Conservation (phyloP, 163 green algal genomes). For the Coccomyxa subellipsoidea region DNA sequence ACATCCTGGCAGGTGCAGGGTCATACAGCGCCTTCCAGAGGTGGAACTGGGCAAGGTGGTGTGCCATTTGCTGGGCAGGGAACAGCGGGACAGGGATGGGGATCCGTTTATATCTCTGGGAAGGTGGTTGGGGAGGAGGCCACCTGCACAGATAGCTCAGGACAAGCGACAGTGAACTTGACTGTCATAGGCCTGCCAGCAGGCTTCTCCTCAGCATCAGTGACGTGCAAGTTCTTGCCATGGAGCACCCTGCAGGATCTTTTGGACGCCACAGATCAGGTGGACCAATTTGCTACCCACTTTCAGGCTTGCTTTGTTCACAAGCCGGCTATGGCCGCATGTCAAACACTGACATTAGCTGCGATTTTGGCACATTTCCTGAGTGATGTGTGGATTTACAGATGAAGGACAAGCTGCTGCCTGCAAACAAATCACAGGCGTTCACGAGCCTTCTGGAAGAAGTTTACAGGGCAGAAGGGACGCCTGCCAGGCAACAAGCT, state of each 20-base stretch:
- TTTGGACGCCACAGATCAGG: background rate
- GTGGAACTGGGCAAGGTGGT: background rate
- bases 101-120: background rate
- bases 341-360: background rate
- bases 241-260: background rate
- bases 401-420: background rate
- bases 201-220: background rate
- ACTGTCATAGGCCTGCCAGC: background rate
- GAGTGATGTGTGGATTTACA: background rate
- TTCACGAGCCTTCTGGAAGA: background rate
- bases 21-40: background rate
- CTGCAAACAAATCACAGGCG: background rate
- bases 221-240: slow-evolving; percentile 5
- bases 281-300: background rate
- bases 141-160: background rate
- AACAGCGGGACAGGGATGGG: background rate
- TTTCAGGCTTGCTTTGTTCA: background rate
- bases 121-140: background rate
- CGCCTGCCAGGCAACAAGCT: background rate
- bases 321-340: background rate
- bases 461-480: background rate
- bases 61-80: background rate
- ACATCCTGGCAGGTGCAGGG: background rate
- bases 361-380: background rate
- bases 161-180: background rate